Evolutionary conservation across 805 yeast species (phyloP).

Genomic region (Cyberlindnera samutprakarnensis): DNA sequence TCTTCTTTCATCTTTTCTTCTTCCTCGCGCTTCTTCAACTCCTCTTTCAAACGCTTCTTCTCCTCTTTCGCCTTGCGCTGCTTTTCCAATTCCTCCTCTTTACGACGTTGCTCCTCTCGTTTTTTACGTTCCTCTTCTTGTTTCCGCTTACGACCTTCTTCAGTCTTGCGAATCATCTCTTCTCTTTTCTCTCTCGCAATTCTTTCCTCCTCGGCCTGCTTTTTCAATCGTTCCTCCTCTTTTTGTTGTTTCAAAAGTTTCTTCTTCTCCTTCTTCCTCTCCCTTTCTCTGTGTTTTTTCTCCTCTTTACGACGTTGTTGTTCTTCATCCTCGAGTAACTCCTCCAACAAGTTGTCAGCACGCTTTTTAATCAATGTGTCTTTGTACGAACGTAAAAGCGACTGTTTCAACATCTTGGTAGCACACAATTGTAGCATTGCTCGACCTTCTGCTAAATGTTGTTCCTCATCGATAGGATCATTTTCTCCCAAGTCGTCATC

Average conservation of each 20-base stretch:
- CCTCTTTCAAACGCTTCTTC: slow-evolving; percentile 28
- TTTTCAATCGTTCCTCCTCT: slow-evolving; percentile 43
- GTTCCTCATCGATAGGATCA: slow-evolving; percentile 46
- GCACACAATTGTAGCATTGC: slow-evolving; percentile 74
- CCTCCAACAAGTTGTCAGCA: slow-evolving; percentile 52
- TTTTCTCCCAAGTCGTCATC: slow-evolving; percentile 32
- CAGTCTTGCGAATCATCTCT: slow-evolving; percentile 32
- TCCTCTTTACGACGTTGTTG: slow-evolving; percentile 59
- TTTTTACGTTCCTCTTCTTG: slow-evolving; percentile 33
- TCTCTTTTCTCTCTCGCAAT: slow-evolving; percentile 28
- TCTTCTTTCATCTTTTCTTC: slow-evolving; percentile 25
- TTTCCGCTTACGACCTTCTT: slow-evolving; percentile 33
- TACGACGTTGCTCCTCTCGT: slow-evolving; percentile 30
- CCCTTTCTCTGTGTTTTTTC: slow-evolving; percentile 48
- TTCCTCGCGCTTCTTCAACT: slow-evolving; percentile 27
- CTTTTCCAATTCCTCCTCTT: slow-evolving; percentile 30
- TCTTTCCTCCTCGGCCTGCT: slow-evolving; percentile 36
- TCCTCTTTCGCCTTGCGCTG: slow-evolving; percentile 24
- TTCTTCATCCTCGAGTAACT: slow-evolving; percentile 61
- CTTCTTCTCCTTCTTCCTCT: slow-evolving; percentile 66
- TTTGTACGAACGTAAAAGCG: slow-evolving; percentile 68
- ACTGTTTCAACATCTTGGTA: slow-evolving; percentile 66
- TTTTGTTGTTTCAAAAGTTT: slow-evolving; percentile 47
- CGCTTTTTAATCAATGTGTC: slow-evolving; percentile 76
- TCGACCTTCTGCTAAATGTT: slow-evolving; percentile 69